A percentile compares a stretch with the other conserved stretches of the same genome.
phyloP scores from a whole-genome alignment of 108 stramenopile species.

The Stephanodiscus minutulus region DNA sequence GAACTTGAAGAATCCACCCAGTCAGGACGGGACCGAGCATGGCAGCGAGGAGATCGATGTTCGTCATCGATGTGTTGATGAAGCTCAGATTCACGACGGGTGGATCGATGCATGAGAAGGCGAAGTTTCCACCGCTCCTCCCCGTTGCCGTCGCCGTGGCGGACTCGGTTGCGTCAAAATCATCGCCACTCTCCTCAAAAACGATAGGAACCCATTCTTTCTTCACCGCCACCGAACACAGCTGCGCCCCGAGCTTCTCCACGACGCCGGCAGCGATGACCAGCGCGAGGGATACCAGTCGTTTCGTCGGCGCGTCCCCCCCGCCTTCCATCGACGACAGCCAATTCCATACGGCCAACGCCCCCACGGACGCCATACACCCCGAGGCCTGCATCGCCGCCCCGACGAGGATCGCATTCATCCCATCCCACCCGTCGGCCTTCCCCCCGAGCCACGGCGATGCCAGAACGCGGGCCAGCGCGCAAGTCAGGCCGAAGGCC shows the following conservation, averaged over 20 bases:
- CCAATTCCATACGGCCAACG: conserved; percentile 15
- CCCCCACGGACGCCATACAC: conserved; percentile 23
- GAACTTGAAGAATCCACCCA: conserved; percentile 24
- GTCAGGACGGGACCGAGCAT: conserved; percentile 28
- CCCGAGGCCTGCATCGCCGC: conserved; percentile 25
- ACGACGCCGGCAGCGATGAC: conserved; percentile 25
- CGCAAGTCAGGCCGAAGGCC: conserved; percentile 14
- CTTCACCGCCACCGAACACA: conserved; percentile 27
- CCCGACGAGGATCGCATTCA: conserved; percentile 19
- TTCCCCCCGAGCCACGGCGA: conserved; percentile 16
- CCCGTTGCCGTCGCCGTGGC: not conserved
- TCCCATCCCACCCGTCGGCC: conserved; percentile 29
- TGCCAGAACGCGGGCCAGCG: conserved; percentile 9
- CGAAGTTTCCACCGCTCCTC: no score
- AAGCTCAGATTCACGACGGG: conserved; percentile 8
- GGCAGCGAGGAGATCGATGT: conserved; percentile 25
- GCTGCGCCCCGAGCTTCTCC: conserved; percentile 25
- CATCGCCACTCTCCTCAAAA: conserved; percentile 10
- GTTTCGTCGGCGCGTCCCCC: not conserved
- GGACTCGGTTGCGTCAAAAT: not conserved
- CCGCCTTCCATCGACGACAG: not conserved
- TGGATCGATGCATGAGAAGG: no score
- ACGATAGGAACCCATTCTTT: conserved; percentile 39
- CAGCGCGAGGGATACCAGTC: conserved; percentile 15
- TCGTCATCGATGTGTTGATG: conserved; percentile 36